Base-by-base conservation (phyloP, 1,284 basidiomycete species). In the Ustilago loliicola region DNA sequence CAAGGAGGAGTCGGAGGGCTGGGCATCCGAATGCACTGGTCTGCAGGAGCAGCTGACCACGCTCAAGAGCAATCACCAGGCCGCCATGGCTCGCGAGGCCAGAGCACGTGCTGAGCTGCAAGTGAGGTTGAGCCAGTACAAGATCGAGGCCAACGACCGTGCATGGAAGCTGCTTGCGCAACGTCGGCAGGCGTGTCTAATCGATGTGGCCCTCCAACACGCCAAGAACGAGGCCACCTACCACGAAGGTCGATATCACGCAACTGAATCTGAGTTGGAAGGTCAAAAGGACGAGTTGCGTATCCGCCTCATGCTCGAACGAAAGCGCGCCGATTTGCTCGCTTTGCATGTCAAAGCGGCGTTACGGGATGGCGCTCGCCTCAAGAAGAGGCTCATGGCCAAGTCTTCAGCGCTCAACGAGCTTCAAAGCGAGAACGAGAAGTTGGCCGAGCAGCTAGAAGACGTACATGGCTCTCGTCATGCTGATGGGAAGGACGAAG, bases 1-100 rank as follows among this genome's bases (percentile, higher is more conserved):
- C 27, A 68, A 70, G 29, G 76, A 78, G 32, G 76, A 78, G 10
- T 71, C 68, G 9, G 76, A 78, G 48, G 76, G 76, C 42, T 78
- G 76, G 76, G 71, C 67, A 7, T 73, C 71, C 36, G 75, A 77
- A 30, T 77, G 75, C 61, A 67, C 66, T 19, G 70, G 66, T 27
- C 42, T 77, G 51, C 70, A 77, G 34, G 75, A 65, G 27, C 75
- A 72, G 57, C 62, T 77, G 9, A 17, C 56, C 0, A 30, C 66
- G 21, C 47, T 66, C 47, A 64, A 72, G 42, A 42, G 30, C 27
- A 56, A 60, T 17, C 59, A 74, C 32, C 50, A 61, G 15, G 45
- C 48, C 21, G 64, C 67, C 3, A 29, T 66, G 19, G 58, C 59
- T 21, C 68, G 74, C 30, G 74, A 77, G n/a, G 15, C 48, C 0